Evolutionary conservation across 306 rosid genomes (phyloP).

Genomic region (Canavalia ensiformis): DNA sequence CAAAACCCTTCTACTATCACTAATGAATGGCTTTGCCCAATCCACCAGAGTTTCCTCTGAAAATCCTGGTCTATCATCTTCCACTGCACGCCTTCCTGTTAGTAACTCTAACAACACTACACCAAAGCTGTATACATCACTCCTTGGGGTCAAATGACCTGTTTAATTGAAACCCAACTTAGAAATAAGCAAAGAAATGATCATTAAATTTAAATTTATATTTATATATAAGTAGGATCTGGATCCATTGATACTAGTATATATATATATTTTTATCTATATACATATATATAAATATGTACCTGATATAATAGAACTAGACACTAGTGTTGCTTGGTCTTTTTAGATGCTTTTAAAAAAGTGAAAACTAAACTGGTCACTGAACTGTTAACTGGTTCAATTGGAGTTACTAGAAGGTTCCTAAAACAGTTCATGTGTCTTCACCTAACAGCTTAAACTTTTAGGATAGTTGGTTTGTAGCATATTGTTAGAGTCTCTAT

Average conservation of each 20-base stretch:
- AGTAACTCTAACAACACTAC: conserved; percentile 84
- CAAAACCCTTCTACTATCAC: conserved; percentile 69
- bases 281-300: too few relatives aligned
- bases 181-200: neutral
- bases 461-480: neutral
- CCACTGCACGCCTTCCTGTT: conserved; percentile 78
- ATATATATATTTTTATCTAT: too few relatives aligned
- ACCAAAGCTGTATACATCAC: conserved; percentile 91
- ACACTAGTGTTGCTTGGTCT: neutral
- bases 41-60: conserved; percentile 84
- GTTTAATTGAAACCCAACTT: conserved; percentile 43
- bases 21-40: conserved; percentile 88
- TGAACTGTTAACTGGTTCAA: neutral
- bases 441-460: neutral
- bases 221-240: too few relatives aligned
- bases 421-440: neutral
- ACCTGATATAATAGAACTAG: too few relatives aligned
- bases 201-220: neutral
- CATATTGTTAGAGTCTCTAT: neutral
- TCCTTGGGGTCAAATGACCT: conserved; percentile 91
- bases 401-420: neutral
- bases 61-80: conserved; percentile 62
- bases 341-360: neutral
- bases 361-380: neutral
- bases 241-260: too few relatives aligned